A percentile compares a stretch with the other conserved stretches of the same genome.
Evolutionary conservation across 352 stramenopile genomes (phyloP).

Genomic region (Pythium rishiriense): DNA sequence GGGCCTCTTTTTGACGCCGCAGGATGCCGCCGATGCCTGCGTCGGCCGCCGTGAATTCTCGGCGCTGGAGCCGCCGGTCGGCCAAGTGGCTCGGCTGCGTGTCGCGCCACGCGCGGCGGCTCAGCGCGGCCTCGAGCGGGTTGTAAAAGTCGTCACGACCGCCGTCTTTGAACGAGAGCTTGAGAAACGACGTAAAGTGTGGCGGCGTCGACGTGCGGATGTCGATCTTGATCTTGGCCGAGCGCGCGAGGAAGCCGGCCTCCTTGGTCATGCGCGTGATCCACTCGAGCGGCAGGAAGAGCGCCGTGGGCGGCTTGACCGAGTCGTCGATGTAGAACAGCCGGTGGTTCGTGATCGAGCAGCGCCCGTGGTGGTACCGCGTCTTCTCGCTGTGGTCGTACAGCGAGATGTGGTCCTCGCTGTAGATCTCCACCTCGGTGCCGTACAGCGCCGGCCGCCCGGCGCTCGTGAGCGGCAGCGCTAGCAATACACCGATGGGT

Average conservation of each 20-base stretch:
- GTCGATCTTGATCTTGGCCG: slow-evolving; percentile 83
- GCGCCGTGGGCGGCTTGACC: slow-evolving; percentile 48
- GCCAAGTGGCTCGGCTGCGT: slow-evolving; percentile 72
- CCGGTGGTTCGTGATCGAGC: slow-evolving; percentile 81
- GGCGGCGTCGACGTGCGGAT: slow-evolving; percentile 41
- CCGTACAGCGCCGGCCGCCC: slow-evolving; percentile 73
- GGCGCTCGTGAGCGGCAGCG: slow-evolving; percentile 64
- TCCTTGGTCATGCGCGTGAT: slow-evolving; percentile 74
- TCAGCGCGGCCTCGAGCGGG: slow-evolving; percentile 63
- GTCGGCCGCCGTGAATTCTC: slow-evolving; percentile 75
- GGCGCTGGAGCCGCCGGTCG: slow-evolving; percentile 73
- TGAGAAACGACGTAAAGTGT: slow-evolving; percentile 62
- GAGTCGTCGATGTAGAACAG: slow-evolving; percentile 81
- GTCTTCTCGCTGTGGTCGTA: slow-evolving; percentile 86
- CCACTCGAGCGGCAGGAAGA: slow-evolving; percentile 75
- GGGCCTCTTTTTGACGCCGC: slow-evolving; percentile 71
- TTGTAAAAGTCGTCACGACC: slow-evolving; percentile 85
- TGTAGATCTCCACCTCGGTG: slow-evolving; percentile 88
- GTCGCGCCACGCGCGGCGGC: slow-evolving; percentile 75
- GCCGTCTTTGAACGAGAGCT: slow-evolving; percentile 87
- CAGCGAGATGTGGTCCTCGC: slow-evolving; percentile 78
- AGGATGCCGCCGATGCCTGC: slow-evolving; percentile 84
- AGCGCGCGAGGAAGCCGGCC: slow-evolving; percentile 80
- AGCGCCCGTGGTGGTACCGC: slow-evolving; percentile 61
- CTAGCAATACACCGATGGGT: slow-evolving; percentile 32